Evolutionary conservation across 768 basidiomycete genomes (phyloP), one percentile per base, ranked within the genome.

Genomic region (Glaciozyma antarctica): DNA sequence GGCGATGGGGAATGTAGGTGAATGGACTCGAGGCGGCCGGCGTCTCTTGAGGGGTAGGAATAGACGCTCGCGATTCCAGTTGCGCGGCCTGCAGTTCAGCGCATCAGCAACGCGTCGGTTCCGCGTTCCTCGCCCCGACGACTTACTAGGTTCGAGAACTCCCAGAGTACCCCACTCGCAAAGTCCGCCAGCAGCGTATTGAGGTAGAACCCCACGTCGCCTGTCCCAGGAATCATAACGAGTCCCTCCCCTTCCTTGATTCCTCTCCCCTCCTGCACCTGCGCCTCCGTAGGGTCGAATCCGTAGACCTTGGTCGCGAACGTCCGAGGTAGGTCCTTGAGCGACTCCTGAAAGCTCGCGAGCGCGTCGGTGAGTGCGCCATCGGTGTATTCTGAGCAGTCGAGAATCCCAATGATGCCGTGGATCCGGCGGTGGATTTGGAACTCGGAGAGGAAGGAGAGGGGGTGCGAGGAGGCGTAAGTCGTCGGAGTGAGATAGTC

Each of bases 161-260:
- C 90, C 26, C 83, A 83, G 28, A 99, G 79, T 57, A 97, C 83
- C 67, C 87, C 85, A 43, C 91, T 90, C 70, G 90, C 92, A 24
- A 95, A 77, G 73, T 91, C 90, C 22, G 90, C 90, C 62, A 99
- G 77, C 49, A 97, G 78, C 22, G 90, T 90, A 38, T 89, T 88
- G 61, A 98, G 81, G 75, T 93, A 92, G 38, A 90, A 77, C 71
- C 84, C 87, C 75, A 90, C 88, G 72, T 93, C 90, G 9, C 87
- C 88, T 71, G 85, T 82, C 67, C 82, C 84, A 5, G 91, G 92
- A 57, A 95, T 88, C 32, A 89, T 80, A 24, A 88, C 83, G 45
- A 92, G 75, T 22, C 86, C 86, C 68, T 84, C 82, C 38, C 83
- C 76, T 30, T 70, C 69, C 54, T 64, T 64, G 52, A 70, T 22